Conservation (phyloP, 2,329 filamentous ascomycete species). For the Diaporthe longicolla region DNA sequence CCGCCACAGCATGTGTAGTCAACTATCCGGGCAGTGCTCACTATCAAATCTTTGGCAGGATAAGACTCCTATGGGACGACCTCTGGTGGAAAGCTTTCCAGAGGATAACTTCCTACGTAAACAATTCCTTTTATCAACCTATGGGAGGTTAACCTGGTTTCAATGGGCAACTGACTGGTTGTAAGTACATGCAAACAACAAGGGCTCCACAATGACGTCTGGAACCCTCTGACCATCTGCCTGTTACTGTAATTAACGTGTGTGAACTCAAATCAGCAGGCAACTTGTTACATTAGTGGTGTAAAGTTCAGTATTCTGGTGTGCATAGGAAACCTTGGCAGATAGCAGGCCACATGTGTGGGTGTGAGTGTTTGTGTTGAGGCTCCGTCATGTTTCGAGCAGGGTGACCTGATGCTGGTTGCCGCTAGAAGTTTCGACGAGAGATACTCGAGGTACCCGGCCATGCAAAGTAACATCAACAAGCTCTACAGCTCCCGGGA, state of each 20-base stretch:
- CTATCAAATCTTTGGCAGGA: too few species aligned
- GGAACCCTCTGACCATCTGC: background rate
- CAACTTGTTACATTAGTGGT: too few species aligned
- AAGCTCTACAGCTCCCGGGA: conserved; percentile 16
- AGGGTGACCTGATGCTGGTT: background rate
- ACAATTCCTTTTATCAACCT: too few species aligned
- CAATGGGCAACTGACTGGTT: too few species aligned
- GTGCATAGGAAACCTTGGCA: background rate
- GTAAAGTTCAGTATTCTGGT: too few species aligned
- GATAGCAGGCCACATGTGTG: background rate
- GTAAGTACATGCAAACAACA: background rate
- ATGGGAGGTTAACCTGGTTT: too few species aligned
- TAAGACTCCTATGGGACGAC: background rate
- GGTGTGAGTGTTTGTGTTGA: background rate
- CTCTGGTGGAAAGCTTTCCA: background rate
- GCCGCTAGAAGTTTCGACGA: conserved; percentile 21
- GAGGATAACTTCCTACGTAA: too few species aligned
- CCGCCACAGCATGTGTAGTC: too few species aligned
- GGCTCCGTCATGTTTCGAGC: background rate
- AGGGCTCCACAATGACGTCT: background rate
- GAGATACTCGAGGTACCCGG: background rate
- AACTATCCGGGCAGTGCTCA: too few species aligned
- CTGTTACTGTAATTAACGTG: background rate
- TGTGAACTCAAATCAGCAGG: background rate
- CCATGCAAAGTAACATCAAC: conserved; percentile 31